Base-by-base conservation (phyloP, 1,139 yeast genomes). In the Taphrina deformans region DNA sequence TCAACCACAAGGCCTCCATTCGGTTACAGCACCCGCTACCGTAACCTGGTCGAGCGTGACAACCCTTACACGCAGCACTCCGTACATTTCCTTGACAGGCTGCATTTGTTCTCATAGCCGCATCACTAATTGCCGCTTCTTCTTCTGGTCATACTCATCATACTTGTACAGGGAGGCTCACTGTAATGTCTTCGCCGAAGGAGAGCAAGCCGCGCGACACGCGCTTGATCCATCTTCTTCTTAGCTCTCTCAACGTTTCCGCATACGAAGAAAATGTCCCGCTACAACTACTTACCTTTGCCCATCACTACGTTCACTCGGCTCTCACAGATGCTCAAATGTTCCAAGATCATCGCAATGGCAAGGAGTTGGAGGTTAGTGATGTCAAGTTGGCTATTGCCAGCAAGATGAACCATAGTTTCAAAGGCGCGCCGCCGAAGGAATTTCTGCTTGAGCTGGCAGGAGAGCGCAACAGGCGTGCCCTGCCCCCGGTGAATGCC, bases 251-350 rank as follows among this genome's bases (percentile, higher is more conserved):
- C 78, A 93, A 96, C 0, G 89, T 93, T 40, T 90, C 89, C 67
- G 86, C 89, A 69, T 93, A 92, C 75, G 96, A 93, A 74, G 98
- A 92, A 73, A 95, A 91, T 68, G 98, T 93, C 2, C 97, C 98
- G 0, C 77, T 93, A 46, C 98, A 92, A 75, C 80, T 93, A 69
- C 89, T 93, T 96, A 98, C 93, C 75, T 93, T 93, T 79, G 98
- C 98, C 14, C 89, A 89, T 75, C 71, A 69, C 44, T 67, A 61
- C 23, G 61, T 52, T 9, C 33, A 31, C 29, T 61, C 50, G 4
- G 51, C 40, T 6, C 53, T 53, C 21, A 45, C 50, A 27, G 65
- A 61, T 29, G 56, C 65, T 23, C 59, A 35, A 23, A 33, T 44
- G 24, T 56, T 55, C 18, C 56, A 60, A 31, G 61, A 51, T 7